phyloP scores from a whole-genome alignment of 441 rosid genomes.

The Kokia cookei region DNA sequence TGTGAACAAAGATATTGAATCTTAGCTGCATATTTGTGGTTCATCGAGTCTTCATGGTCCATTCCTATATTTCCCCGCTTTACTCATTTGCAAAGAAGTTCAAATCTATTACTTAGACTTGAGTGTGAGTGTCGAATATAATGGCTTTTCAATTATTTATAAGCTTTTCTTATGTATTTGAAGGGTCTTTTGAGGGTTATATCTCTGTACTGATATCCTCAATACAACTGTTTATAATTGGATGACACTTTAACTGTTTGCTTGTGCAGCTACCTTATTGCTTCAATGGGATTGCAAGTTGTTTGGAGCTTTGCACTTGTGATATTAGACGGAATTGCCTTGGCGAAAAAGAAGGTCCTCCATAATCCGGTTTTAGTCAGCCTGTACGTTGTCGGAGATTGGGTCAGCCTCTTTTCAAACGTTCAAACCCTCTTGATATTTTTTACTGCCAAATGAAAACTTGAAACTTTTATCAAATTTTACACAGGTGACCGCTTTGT shows the following conservation, averaged over 20 bases:
- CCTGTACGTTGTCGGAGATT: conserved; percentile 65
- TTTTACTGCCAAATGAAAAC: neutral
- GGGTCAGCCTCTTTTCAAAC: conserved; percentile 32
- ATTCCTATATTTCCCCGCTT: neutral
- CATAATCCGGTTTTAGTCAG: conserved; percentile 38
- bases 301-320: conserved; percentile 61
- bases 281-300: conserved; percentile 64
- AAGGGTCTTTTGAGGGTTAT: neutral
- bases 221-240: neutral
- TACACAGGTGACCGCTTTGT: conserved; percentile 35
- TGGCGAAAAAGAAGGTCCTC: conserved; percentile 41
- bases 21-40: neutral
- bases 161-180: no score
- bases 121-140: neutral
- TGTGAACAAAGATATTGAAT: neutral
- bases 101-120: neutral
- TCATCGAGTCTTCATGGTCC: no score
- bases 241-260: neutral
- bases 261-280: conserved; percentile 48
- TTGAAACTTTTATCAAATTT: neutral
- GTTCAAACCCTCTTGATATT: neutral
- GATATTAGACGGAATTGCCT: conserved; percentile 36
- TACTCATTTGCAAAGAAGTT: neutral
- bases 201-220: neutral
- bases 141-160: neutral